Evolutionary conservation across 345 rosid species (phyloP).

Genomic region (Hypericum androsaemum): DNA sequence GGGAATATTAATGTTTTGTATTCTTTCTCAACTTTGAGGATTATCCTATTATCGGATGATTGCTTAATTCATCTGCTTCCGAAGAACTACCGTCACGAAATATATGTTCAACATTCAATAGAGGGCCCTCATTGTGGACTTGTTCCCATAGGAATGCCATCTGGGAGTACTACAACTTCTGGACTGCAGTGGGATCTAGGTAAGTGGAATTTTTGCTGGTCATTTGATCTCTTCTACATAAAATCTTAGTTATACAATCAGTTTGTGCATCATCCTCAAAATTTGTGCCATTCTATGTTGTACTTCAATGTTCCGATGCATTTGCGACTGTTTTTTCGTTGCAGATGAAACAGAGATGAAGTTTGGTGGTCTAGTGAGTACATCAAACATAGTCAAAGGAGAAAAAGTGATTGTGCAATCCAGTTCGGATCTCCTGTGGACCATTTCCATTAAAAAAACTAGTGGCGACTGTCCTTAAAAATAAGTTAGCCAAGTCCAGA

Average conservation of each 20-base stretch:
- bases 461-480: too few relatives aligned
- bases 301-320: not conserved
- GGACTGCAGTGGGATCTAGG: conserved; percentile 92
- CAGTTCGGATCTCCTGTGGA: conserved; percentile 87
- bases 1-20: conserved; percentile 75
- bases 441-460: conserved; percentile 57
- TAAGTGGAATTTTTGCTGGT: conserved; percentile 27
- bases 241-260: too few relatives aligned
- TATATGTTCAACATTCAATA: conserved; percentile 43
- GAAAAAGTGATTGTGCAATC: conserved; percentile 63
- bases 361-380: conserved; percentile 77
- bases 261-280: too few relatives aligned
- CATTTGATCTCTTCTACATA: conserved; percentile 1
- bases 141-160: conserved; percentile 67
- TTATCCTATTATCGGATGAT: conserved; percentile 67
- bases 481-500: too few relatives aligned
- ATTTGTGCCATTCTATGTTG: not conserved
- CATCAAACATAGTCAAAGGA: conserved; percentile 54
- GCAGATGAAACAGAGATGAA: conserved; percentile 65
- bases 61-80: conserved; percentile 80
- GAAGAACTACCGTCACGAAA: conserved; percentile 49
- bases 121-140: conserved; percentile 94
- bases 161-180: conserved; percentile 59
- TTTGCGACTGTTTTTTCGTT: conserved; percentile 3
- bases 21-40: conserved; percentile 41